Conservation (phyloP, 495 filamentous ascomycete species). For the Lentithecium fluviatile region DNA sequence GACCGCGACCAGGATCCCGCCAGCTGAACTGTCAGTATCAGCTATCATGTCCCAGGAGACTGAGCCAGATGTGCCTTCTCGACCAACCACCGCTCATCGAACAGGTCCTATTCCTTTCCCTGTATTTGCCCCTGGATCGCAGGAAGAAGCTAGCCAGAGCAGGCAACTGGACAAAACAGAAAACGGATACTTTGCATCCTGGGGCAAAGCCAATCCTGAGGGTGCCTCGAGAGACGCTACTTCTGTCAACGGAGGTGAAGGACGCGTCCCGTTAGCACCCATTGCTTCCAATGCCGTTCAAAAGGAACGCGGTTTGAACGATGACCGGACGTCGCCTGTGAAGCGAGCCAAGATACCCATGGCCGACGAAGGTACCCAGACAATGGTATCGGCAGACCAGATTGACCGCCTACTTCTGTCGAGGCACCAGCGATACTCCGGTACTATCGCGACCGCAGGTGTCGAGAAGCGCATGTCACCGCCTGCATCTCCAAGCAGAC, state of each 20-base stretch:
- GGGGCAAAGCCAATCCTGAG: slow-evolving; percentile 9
- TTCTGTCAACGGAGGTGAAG: slow-evolving; percentile 4
- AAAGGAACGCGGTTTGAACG: slow-evolving; percentile 5
- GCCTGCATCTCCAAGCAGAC: slow-evolving; percentile 22
- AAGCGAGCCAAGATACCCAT: slow-evolving; percentile 9
- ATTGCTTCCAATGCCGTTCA: slow-evolving; percentile 21
- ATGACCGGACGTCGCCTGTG: neutral
- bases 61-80: slow-evolving; percentile 24
- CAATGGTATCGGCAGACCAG: slow-evolving; percentile 41
- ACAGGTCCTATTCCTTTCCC: slow-evolving; percentile 3
- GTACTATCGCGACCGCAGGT: slow-evolving; percentile 23
- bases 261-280: slow-evolving; percentile 16
- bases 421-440: slow-evolving; percentile 15
- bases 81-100: slow-evolving; percentile 32
- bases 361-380: slow-evolving; percentile 44
- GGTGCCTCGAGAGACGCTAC: neutral
- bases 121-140: neutral
- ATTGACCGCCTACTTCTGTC: slow-evolving; percentile 40
- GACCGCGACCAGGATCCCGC: slow-evolving; percentile 8
- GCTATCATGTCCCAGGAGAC: slow-evolving; percentile 22
- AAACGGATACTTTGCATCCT: slow-evolving; percentile 26
- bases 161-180: slow-evolving; percentile 1
- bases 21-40: slow-evolving; percentile 12
- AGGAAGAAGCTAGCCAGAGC: neutral
- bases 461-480: slow-evolving; percentile 31